These are phyloP conservation scores for Boletus sp. DNA, from an alignment of 768 basidiomycete species.

Conservation along the genomic window DNA sequence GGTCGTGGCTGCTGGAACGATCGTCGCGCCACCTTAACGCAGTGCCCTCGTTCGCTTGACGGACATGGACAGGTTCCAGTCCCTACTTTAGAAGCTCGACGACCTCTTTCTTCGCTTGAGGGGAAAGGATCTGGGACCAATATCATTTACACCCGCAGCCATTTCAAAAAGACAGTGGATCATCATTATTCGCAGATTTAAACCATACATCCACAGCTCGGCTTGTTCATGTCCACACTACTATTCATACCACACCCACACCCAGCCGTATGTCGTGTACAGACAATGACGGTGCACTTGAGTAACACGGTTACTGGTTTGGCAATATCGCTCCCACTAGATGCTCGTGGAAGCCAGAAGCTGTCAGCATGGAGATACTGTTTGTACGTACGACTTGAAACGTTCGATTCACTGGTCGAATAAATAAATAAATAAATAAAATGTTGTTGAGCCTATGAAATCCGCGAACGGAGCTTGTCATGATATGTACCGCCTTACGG, in stretches of 20 bases:
- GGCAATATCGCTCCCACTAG: not conserved
- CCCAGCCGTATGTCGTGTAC: not conserved
- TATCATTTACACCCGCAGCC: constrained; percentile 1
- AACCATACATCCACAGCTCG: constrained; percentile 3
- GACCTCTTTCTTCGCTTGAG: constrained; percentile 3
- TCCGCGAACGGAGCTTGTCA: not conserved
- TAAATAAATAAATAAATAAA: constrained; percentile 3
- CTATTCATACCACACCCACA: not conserved
- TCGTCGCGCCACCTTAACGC: constrained; percentile 3
- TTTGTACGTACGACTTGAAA: constrained; percentile 10
- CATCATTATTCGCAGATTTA: constrained; percentile 9
- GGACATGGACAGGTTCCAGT: constrained; percentile 3
- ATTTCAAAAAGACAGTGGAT: constrained; percentile 6
- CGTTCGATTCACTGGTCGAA: not conserved
- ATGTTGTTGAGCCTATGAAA: not conserved
- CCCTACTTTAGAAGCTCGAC: constrained; percentile 16
- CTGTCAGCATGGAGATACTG: not conserved
- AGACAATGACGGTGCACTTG: not conserved
- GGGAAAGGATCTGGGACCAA: constrained; percentile 1
- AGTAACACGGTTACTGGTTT: not conserved
- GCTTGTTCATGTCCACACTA: constrained; percentile 5
- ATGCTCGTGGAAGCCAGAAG: constrained; percentile 3
- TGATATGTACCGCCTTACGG: not conserved
- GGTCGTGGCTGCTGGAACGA: constrained; percentile 9
- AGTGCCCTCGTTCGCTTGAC: constrained; percentile 1